Conservation (phyloP, 257 asterid species). For the Orobanche coerulescens region DNA sequence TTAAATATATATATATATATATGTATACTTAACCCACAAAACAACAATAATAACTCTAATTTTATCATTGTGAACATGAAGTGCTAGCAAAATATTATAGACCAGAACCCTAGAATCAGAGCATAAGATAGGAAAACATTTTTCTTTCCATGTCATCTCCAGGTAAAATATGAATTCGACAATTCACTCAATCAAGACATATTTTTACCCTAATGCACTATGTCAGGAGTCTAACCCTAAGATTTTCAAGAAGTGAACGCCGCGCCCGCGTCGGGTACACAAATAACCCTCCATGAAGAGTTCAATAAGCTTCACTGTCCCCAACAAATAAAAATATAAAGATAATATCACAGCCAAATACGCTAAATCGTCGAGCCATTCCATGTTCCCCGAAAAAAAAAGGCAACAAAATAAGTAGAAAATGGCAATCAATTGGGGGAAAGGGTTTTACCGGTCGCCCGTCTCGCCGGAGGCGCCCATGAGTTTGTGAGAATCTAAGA, state of each 20-base stretch:
- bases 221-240: constrained; percentile 15
- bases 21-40: too few relatives aligned
- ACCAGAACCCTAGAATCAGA: background rate
- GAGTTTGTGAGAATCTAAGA: constrained; percentile 87
- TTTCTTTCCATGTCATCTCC: too few relatives aligned
- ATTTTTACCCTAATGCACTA: too few relatives aligned
- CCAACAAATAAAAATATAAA: too few relatives aligned
- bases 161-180: too few relatives aligned
- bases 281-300: constrained; percentile 10
- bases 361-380: background rate
- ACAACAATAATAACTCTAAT: too few relatives aligned
- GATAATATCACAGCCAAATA: background rate
- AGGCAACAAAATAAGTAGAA: background rate
- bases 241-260: background rate
- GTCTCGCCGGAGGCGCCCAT: constrained; percentile 98
- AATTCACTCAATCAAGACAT: too few relatives aligned
- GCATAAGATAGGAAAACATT: too few relatives aligned
- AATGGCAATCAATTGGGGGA: background rate
- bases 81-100: too few relatives aligned
- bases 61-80: too few relatives aligned
- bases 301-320: background rate
- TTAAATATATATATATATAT: too few relatives aligned
- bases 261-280: background rate
- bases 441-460: constrained; percentile 66
- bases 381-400: background rate